A percentile compares a stretch with the other conserved stretches of the same genome.
Conservation (phyloP, 768 basidiomycete species). For the Suillus lakei region DNA sequence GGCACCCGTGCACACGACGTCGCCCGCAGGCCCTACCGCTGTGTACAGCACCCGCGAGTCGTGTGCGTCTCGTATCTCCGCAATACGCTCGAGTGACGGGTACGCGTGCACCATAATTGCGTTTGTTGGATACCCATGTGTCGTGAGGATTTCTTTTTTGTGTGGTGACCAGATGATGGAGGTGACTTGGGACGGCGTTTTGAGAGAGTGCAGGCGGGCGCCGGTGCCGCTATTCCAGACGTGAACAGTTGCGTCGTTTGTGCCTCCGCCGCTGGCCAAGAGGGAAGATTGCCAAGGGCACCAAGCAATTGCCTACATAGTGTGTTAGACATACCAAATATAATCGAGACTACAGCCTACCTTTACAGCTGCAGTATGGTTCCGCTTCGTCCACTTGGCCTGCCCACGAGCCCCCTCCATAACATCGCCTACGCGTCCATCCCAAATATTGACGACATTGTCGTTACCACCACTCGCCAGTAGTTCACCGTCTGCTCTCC, state of each 20-base stretch:
- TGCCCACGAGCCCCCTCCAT: constrained; percentile 48
- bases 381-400: constrained; percentile 90
- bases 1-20: constrained; percentile 89
- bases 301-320: constrained; percentile 88
- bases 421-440: constrained; percentile 73
- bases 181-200: constrained; percentile 91
- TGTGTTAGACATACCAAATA: constrained; percentile 1
- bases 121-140: constrained; percentile 94
- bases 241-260: constrained; percentile 89
- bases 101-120: constrained; percentile 83
- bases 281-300: constrained; percentile 95
- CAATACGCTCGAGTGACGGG: constrained; percentile 66
- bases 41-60: constrained; percentile 90
- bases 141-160: constrained; percentile 87
- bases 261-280: constrained; percentile 93
- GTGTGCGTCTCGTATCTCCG: constrained; percentile 90
- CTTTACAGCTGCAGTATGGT: constrained; percentile 89
- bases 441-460: constrained; percentile 98
- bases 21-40: constrained; percentile 85
- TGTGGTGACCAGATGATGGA: constrained; percentile 88
- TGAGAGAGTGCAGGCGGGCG: constrained; percentile 84
- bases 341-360: constrained; percentile 31
- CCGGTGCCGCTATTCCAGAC: constrained; percentile 94
- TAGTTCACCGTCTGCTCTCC: constrained; percentile 87
- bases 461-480: constrained; percentile 97